Evolutionary conservation across 805 yeast genomes (phyloP), one percentile per base, ranked within the genome.

Genomic region (Teunomyces barrocoloradensis): DNA sequence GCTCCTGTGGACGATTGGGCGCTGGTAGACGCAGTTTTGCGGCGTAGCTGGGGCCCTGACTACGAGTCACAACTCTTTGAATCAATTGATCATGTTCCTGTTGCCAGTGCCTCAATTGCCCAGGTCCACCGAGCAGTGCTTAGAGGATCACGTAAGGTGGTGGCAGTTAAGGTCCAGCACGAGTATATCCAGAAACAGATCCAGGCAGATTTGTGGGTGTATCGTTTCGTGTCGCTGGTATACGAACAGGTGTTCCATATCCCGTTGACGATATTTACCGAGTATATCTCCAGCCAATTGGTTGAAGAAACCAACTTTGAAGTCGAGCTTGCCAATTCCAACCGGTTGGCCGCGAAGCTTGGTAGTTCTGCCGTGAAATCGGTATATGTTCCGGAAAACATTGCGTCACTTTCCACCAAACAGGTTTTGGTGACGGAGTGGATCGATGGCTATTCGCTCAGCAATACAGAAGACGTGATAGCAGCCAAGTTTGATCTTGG

Each of bases 31-130:
- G 44, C 50, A 3, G 65, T 72, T 2, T 60, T 82, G 48, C 57
- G 51, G 12, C 53, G 51, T 13, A 74, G 73, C 42, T 54, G 77
- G 38, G 85, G 85, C 5, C 42, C 46, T 0, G 53, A 73, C 53
- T 79, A 78, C 59, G 61, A 60, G 36, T 54, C 64, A 9, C 55
- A 56, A 15, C 34, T 69, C 0, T 82, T 82, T 53, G 61, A 63
- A 0, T 50, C 52, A 6, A 68, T 87, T 33, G 84, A 82, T 29
- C 79, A 75, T 50, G 56, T 42, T 0, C 88, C 92, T 1, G 68
- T 85, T 13, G 94, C 92, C 1, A 81, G 88, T 60, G 95, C 92
- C 0, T 81, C 86, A 40, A 75, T 84, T 52, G 89, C 89, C 0
- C 90, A 84, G 56, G 89, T 84, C 5, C 89, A 84, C 53, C 68